These are phyloP conservation scores for Kwoniella dejecticola DNA, from an alignment of 768 basidiomycete genomes.

Conservation along the genomic window DNA sequence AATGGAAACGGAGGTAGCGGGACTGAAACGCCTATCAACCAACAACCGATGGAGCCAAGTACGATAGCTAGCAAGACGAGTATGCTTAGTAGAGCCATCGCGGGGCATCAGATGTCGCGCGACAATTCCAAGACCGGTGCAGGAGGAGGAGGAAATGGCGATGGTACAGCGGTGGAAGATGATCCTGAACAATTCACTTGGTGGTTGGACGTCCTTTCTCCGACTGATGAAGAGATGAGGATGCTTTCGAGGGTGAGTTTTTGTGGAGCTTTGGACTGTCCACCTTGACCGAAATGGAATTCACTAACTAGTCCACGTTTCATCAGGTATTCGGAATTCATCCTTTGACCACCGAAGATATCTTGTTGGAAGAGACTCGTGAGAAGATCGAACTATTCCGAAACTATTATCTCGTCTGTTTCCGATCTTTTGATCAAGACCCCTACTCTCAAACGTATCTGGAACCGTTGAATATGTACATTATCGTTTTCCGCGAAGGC, in stretches of 20 bases:
- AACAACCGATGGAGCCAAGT: conserved; percentile 3
- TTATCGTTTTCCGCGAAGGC: conserved; percentile 96
- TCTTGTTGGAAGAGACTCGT: conserved; percentile 98
- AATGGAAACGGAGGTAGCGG: conserved; percentile 13
- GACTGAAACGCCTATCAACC: conserved; percentile 11
- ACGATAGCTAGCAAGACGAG: conserved; percentile 34
- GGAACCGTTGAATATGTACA: conserved; percentile 99
- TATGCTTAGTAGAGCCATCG: conserved; percentile 37
- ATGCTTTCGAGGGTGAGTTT: conserved; percentile 81
- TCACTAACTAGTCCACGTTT: conserved; percentile 5
- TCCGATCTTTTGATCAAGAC: conserved; percentile 98
- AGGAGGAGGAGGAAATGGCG: conserved; percentile 23
- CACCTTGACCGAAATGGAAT: neutral
- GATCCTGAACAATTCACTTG: conserved; percentile 76
- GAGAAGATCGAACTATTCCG: conserved; percentile 99
- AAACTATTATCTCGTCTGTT: conserved; percentile 98
- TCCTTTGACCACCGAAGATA: conserved; percentile 97
- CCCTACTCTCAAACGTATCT: conserved; percentile 94
- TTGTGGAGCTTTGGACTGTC: neutral
- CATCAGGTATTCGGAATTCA: conserved; percentile 90
- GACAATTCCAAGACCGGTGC: conserved; percentile 5
- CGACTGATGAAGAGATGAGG: conserved; percentile 98
- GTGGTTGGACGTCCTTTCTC: conserved; percentile 94
- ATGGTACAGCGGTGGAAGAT: conserved; percentile 55
- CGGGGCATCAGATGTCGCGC: conserved; percentile 26